Base-by-base conservation (phyloP, 257 asterid genomes). In the Linderniella brevidens region DNA sequence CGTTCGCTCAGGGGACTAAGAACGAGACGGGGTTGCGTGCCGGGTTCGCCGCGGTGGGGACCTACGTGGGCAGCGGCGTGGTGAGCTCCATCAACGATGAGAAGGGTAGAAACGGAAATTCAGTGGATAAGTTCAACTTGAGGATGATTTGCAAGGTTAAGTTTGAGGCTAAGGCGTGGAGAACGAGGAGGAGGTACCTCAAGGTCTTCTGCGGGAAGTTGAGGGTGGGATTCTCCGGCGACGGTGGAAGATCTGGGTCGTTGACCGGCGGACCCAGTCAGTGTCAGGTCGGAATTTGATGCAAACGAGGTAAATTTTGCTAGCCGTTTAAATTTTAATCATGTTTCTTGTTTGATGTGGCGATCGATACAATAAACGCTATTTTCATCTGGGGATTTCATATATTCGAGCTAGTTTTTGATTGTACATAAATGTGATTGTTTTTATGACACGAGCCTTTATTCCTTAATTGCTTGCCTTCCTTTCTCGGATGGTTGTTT, bases 101-200 rank as follows among this genome's bases (percentile, higher is more conserved):
- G 20, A 81, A 72, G 59, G 51, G 49, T 2, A 63, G 13, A 41
- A 59, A 42, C 37, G 80, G 73, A 19, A 65, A 50, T 52, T 25
- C 32, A 25, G 32, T 25, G 32, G 75, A 77, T 29, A 58, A 38
- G 0, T 75, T 90, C 50, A 58, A 73, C 68, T 60, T 82, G 67
- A 71, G 93, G 71, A 69, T 90, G 75, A n/a, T 59, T 25, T 74
- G 82, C 17, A 52, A 56, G 52, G 74, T 85, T 60, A 62, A 69
- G 65, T 86, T 90, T 20, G 78, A 73, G 62, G 82, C 94, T 0
- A 80, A 77, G 41, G 73, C 73, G 16, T 90, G 96, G 94, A 70
- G 70, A 64, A 68, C 81, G 4, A 66, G 92, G 68, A 64, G 71
- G 64, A 79, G 94, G 71, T 58, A 9, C 48, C 35, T 90, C 68